Percentiles rank a stretch among this genome's conserved stretches.
Evolutionary conservation across 75 land plant species (phyloP).

Genomic region (Pseudotsuga menziesii): DNA sequence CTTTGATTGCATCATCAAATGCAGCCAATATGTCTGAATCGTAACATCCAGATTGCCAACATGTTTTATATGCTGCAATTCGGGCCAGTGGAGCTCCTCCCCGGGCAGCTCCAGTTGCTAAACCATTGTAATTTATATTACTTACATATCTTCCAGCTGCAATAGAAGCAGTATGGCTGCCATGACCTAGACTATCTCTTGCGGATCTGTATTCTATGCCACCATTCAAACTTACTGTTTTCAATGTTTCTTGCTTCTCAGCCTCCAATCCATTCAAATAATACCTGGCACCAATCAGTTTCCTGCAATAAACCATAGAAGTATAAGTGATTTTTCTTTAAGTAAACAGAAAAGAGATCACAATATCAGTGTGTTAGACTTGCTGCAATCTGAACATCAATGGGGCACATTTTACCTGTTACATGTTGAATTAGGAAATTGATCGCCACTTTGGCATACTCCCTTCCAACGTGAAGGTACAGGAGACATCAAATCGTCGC

Average conservation of each 20-base stretch:
- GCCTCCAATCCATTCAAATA: conserved; percentile 53
- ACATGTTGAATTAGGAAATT: conserved; percentile 51
- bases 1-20: conserved; percentile 83
- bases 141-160: conserved; percentile 66
- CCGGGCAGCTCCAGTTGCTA: conserved; percentile 62
- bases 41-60: conserved; percentile 75
- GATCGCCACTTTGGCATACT: conserved; percentile 56
- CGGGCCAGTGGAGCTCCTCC: conserved; percentile 85
- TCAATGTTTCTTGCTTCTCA: conserved; percentile 21
- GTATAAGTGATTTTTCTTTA: background rate
- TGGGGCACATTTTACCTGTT: conserved; percentile 42
- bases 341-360: background rate
- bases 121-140: conserved; percentile 51
- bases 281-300: conserved; percentile 76
- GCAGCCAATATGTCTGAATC: conserved; percentile 81
- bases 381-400: background rate
- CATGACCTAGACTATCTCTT: conserved; percentile 72
- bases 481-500: conserved; percentile 57
- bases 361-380: background rate
- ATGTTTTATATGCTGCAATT: conserved; percentile 78
- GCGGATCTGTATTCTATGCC: conserved; percentile 45
- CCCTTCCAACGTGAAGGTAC: conserved; percentile 86
- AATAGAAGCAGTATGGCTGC: conserved; percentile 76
- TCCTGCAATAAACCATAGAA: conserved; percentile 22
- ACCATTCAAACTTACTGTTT: background rate